Conservation (phyloP, 1,284 basidiomycete species). For the Ganoderma multipileum region DNA sequence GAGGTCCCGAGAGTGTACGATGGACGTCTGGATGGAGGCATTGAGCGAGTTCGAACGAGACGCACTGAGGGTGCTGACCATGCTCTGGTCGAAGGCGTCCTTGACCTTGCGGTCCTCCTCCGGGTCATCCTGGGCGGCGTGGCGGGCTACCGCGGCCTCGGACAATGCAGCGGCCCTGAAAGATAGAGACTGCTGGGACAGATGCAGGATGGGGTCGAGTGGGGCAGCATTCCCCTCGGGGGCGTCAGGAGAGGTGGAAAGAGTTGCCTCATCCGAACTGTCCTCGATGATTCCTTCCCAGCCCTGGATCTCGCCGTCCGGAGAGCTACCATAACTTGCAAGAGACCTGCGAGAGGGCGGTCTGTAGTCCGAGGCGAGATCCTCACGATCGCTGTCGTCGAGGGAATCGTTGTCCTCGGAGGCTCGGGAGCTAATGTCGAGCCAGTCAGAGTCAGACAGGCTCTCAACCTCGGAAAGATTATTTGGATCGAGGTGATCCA, state of each 20-base stretch:
- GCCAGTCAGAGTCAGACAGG: constrained; percentile 81
- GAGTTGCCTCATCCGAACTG: constrained; percentile 48
- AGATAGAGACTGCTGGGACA: constrained; percentile 25
- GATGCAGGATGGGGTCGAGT: constrained; percentile 18
- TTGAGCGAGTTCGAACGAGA: constrained; percentile 68
- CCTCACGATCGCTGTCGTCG: constrained; percentile 65
- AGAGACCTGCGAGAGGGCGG: constrained; percentile 72
- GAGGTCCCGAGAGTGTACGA: constrained; percentile 70
- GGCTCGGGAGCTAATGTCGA: constrained; percentile 72
- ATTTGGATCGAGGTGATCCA: constrained; percentile 39
- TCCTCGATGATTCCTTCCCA: constrained; percentile 79
- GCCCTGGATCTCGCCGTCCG: constrained; percentile 68
- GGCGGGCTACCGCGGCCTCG: constrained; percentile 36
- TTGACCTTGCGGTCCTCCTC: constrained; percentile 71
- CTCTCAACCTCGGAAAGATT: constrained; percentile 65
- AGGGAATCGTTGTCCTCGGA: constrained; percentile 74
- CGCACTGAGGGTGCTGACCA: constrained; percentile 75
- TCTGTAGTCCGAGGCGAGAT: constrained; percentile 48
- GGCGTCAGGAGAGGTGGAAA: constrained; percentile 32
- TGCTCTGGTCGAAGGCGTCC: constrained; percentile 78
- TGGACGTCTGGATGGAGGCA: constrained; percentile 49
- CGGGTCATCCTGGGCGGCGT: constrained; percentile 41
- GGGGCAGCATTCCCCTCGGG: constrained; percentile 20
- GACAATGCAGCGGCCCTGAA: constrained; percentile 34
- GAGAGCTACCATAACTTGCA: constrained; percentile 68